Conservation (phyloP, 192 early-diverging fungal genomes). For the Geranomyces michiganensis region DNA sequence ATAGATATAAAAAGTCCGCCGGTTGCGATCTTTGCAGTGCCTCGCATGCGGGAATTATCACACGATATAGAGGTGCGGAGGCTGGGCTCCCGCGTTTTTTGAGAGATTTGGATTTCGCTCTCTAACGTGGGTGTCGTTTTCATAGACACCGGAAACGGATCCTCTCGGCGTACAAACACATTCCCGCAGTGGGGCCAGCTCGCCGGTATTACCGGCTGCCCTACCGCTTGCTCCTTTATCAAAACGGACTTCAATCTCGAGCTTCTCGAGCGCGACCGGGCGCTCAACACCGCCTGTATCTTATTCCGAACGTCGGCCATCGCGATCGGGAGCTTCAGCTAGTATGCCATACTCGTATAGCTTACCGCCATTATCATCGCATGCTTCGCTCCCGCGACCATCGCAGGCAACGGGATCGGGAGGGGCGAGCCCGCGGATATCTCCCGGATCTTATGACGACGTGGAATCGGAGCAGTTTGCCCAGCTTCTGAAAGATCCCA, state of each 20-base stretch:
- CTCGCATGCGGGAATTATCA: too few relatives aligned
- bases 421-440: background rate
- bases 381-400: background rate
- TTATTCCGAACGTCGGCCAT: background rate
- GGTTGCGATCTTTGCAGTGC: too few relatives aligned
- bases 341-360: background rate
- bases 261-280: background rate
- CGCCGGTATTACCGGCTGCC: too few relatives aligned
- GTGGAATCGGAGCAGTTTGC: slow-evolving; percentile 27
- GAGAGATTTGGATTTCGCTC: too few relatives aligned
- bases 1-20: too few relatives aligned
- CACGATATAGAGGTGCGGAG: too few relatives aligned
- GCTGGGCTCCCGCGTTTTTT: too few relatives aligned
- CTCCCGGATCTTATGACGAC: background rate
- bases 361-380: background rate
- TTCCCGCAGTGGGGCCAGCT: too few relatives aligned
- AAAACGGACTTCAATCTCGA: background rate
- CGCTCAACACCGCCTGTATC: background rate
- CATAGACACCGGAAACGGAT: too few relatives aligned
- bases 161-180: too few relatives aligned
- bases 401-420: background rate
- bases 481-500: slow-evolving; percentile 33
- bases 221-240: background rate
- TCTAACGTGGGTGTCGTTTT: too few relatives aligned
- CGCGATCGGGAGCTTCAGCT: background rate